Evolutionary conservation across 2,329 filamentous ascomycete species (phyloP).

Genomic region (Pseudogymnoascus sp.): DNA sequence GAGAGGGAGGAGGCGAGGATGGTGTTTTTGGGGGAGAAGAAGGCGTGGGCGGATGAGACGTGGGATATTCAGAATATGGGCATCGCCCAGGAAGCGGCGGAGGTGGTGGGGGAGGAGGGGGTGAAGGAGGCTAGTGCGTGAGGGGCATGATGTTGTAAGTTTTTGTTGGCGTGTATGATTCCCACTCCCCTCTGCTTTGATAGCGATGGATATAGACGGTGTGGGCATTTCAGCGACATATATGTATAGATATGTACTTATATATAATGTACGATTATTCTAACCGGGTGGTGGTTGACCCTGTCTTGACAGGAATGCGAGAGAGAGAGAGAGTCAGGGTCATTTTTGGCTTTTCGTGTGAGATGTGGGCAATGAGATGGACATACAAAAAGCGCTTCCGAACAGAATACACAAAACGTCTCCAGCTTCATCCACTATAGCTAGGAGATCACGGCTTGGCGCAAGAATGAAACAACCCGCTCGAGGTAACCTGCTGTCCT

Average conservation of each 20-base stretch:
- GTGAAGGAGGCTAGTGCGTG: slow-evolving; percentile 21
- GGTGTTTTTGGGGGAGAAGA: slow-evolving; percentile 76
- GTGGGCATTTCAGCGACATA: slow-evolving; percentile 11
- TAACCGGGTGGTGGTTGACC: neutral
- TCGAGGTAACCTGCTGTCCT: neutral
- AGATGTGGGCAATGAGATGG: neutral
- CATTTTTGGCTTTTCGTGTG: neutral
- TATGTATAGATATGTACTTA: slow-evolving; percentile 14
- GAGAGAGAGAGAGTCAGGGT: no score
- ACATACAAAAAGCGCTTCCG: slow-evolving; percentile 38
- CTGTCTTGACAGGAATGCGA: neutral
- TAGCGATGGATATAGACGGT: neutral
- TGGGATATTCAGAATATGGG: slow-evolving; percentile 75
- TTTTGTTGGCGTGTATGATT: slow-evolving; percentile 15
- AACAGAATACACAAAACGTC: slow-evolving; percentile 47
- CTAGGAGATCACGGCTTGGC: slow-evolving; percentile 47
- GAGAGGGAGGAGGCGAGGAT: slow-evolving; percentile 55
- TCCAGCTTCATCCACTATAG: slow-evolving; percentile 38
- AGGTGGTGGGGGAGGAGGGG: slow-evolving; percentile 21
- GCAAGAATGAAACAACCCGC: slow-evolving; percentile 39
- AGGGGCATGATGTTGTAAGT: slow-evolving; percentile 22
- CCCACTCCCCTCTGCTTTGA: slow-evolving; percentile 5
- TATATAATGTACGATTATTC: slow-evolving; percentile 14
- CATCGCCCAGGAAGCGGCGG: slow-evolving; percentile 45
- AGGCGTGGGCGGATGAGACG: slow-evolving; percentile 64